Percentiles rank a stretch among this genome's conserved stretches.
Evolutionary conservation across 1,284 basidiomycete genomes (phyloP).

Genomic region (Cutaneotrichosporon daszewskae): DNA sequence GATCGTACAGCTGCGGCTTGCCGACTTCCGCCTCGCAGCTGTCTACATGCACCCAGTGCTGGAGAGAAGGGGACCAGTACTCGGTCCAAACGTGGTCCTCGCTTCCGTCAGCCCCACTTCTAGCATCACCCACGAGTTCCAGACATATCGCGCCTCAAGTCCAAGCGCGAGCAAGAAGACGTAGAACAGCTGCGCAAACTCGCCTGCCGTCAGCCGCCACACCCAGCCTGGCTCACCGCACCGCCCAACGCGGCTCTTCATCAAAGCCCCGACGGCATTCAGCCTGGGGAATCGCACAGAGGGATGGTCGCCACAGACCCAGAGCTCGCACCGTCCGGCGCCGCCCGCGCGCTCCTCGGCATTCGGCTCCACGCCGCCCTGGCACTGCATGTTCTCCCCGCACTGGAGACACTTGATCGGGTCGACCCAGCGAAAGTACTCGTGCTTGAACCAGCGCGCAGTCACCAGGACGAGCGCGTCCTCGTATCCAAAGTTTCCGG

Average conservation of each 20-base stretch:
- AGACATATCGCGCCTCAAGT: constrained; percentile 48
- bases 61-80: constrained; percentile 35
- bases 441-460: constrained; percentile 50
- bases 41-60: constrained; percentile 52
- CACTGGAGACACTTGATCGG: constrained; percentile 48
- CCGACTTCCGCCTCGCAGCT: constrained; percentile 49
- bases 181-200: constrained; percentile 52
- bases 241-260: constrained; percentile 45
- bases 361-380: constrained; percentile 19
- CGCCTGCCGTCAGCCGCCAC: constrained; percentile 20
- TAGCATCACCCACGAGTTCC: constrained; percentile 29
- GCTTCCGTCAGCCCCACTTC: constrained; percentile 17
- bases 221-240: constrained; percentile 42
- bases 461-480: constrained; percentile 44
- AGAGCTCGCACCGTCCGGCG: constrained; percentile 45
- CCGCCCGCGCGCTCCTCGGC: constrained; percentile 40
- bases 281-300: constrained; percentile 47
- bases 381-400: constrained; percentile 27
- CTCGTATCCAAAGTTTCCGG: constrained; percentile 23
- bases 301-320: constrained; percentile 30
- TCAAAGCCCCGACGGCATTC: constrained; percentile 38
- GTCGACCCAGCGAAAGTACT: constrained; percentile 51
- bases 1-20: constrained; percentile 49
- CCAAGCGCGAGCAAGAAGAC: constrained; percentile 47
- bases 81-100: constrained; percentile 55